phyloP scores from a whole-genome alignment of 2,329 filamentous ascomycete species.

The Neurospora sp. region DNA sequence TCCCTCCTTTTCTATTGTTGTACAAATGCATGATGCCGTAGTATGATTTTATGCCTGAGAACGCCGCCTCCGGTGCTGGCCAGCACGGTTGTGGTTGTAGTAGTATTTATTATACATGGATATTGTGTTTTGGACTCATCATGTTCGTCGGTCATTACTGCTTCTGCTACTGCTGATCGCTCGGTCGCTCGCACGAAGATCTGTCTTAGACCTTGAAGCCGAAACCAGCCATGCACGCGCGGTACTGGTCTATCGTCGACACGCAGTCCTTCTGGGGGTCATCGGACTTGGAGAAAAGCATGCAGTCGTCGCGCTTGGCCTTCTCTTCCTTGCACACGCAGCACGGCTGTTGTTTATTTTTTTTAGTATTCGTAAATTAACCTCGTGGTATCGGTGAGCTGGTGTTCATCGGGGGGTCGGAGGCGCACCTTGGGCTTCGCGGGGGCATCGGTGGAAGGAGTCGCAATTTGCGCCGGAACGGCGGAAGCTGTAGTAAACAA shows the following conservation, averaged over 20 bases:
- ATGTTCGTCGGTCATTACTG: neutral
- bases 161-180: neutral
- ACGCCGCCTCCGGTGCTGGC: neutral
- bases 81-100: neutral
- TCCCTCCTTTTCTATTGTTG: neutral
- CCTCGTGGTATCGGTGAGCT: neutral
- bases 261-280: constrained; percentile 80
- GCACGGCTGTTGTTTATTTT: constrained; percentile 56
- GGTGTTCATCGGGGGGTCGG: neutral
- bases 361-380: neutral
- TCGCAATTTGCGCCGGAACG: constrained; percentile 2
- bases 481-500: constrained; percentile 10
- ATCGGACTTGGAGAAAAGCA: constrained; percentile 84
- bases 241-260: constrained; percentile 74
- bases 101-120: neutral
- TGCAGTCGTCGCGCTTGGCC: constrained; percentile 86
- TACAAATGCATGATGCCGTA: neutral
- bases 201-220: constrained; percentile 61
- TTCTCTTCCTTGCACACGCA: constrained; percentile 98
- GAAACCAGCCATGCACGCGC: constrained; percentile 83
- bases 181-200: constrained; percentile 11
- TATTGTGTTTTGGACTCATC: neutral
- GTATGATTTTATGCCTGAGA: neutral
- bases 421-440: constrained; percentile 31
- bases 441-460: constrained; percentile 7